A percentile compares a stretch with the other conserved stretches of the same genome.
Evolutionary conservation across 2,329 filamentous ascomycete genomes (phyloP).

Genomic region (Cladophialophora psammophila): DNA sequence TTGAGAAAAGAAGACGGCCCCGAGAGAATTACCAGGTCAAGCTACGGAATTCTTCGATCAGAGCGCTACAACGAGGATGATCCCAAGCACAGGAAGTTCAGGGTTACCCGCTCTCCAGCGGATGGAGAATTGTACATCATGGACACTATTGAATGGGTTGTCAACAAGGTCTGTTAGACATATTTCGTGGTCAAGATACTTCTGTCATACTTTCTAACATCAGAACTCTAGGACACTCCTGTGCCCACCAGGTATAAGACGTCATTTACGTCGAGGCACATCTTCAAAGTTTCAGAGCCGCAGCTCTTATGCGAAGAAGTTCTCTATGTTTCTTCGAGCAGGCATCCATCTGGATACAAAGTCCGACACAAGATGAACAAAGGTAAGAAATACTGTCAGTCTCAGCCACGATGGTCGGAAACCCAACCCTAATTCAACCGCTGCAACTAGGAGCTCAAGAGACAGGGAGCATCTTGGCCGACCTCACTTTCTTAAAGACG

Average conservation of each 20-base stretch:
- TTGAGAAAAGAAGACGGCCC: conserved; percentile 44
- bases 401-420: neutral
- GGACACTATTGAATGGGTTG: conserved; percentile 41
- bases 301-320: conserved; percentile 16
- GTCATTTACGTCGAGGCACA: conserved; percentile 21
- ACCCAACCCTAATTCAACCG: neutral
- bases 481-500: conserved; percentile 42
- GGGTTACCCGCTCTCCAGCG: conserved; percentile 22
- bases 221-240: neutral
- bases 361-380: conserved; percentile 34
- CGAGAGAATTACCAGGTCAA: conserved; percentile 40
- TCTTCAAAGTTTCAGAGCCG: conserved; percentile 31
- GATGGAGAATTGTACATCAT: conserved; percentile 39
- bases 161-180: conserved; percentile 36
- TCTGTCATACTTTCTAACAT: neutral
- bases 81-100: conserved; percentile 28
- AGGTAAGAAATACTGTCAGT: conserved; percentile 14
- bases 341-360: conserved; percentile 38
- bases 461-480: conserved; percentile 41
- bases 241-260: neutral
- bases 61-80: conserved; percentile 34
- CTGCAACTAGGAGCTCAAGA: conserved; percentile 34
- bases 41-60: conserved; percentile 43
- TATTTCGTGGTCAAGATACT: neutral
- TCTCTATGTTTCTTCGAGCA: conserved; percentile 36